Conservation (phyloP, 2,329 filamentous ascomycete genomes). For the Aspergillus sp. region DNA sequence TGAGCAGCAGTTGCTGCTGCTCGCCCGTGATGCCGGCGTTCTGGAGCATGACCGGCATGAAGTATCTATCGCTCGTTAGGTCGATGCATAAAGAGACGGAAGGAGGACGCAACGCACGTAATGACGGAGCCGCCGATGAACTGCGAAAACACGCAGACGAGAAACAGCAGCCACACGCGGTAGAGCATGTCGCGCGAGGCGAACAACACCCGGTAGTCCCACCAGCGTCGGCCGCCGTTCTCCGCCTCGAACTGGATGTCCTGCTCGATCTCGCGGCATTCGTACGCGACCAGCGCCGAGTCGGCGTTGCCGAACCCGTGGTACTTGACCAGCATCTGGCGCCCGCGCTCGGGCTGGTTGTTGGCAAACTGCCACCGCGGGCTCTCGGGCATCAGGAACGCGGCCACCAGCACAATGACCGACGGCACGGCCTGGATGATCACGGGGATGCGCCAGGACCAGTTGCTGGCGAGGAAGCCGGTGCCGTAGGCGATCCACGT, state of each 20-base stretch:
- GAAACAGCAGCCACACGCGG: slow-evolving; percentile 8
- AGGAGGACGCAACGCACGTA: slow-evolving; percentile 1
- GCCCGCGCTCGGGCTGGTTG: slow-evolving; percentile 57
- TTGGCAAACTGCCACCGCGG: slow-evolving; percentile 63
- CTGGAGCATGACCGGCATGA: slow-evolving; percentile 10
- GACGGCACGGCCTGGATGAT: slow-evolving; percentile 51
- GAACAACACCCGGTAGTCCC: slow-evolving; percentile 9
- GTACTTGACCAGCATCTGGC: slow-evolving; percentile 57
- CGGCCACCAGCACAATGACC: slow-evolving; percentile 48
- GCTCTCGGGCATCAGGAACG: slow-evolving; percentile 60
- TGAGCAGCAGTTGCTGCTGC: slow-evolving; percentile 7
- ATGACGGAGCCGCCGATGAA: slow-evolving; percentile 9
- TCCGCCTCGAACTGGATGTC: slow-evolving; percentile 9
- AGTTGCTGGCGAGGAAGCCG: slow-evolving; percentile 21
- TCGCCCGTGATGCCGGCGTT: slow-evolving; percentile 7
- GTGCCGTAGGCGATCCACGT: slow-evolving; percentile 24
- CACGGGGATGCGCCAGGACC: slow-evolving; percentile 61
- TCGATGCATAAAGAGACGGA: too few relatives aligned
- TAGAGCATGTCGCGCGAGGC: slow-evolving; percentile 6
- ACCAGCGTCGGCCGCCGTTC: slow-evolving; percentile 7
- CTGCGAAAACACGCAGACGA: slow-evolving; percentile 9
- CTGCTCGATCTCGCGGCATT: slow-evolving; percentile 23
- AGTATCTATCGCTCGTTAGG: slow-evolving; percentile 2
- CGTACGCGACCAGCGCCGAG: slow-evolving; percentile 20
- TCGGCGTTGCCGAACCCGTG: slow-evolving; percentile 52